Evolutionary conservation across 1,139 yeast genomes (phyloP), one percentile per base, ranked within the genome.

Genomic region (Pichia sp.): DNA sequence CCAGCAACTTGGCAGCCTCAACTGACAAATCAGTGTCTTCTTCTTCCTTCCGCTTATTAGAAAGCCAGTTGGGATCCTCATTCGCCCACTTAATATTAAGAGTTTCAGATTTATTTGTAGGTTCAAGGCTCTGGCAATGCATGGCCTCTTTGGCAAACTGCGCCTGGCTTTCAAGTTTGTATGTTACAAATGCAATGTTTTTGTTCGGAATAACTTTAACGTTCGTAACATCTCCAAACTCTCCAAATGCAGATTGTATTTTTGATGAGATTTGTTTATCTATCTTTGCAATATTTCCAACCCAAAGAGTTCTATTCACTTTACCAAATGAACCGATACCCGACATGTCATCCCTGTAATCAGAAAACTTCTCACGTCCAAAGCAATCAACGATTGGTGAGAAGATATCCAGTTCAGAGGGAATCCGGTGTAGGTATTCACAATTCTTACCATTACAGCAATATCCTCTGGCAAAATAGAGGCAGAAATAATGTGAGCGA

Each of bases 61-160:
- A 83, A 4, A 64, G 67, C 0, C 93, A 93, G 53, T 80, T 82
- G 0, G 95, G 94, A 57, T 85, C 96, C 42, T 82, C 91, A 44
- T 76, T 79, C 0, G 97, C 95, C 97, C 97, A 91, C 47, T 88
- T 71, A 2, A 89, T 75, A 48, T 71, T 72, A 40, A 89, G 58
- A 0, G 84, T 69, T 46, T 71, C 74, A 35, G 58, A 54, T 28
- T 58, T 63, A 38, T 75, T 70, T 9, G 72, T 78, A 11, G 58
- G 52, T 20, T 65, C 67, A 23, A 89, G 61, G 5, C 84, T 71
- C 57, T 91, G 97, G 42, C 79, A 78, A 34, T 80, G 75, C 95
- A 88, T 84, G 3, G 95, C 95, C 58, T 88, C 97, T 55, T 85
- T 84, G 1, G 95, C 96, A 67, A 89, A 89, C 59, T 89, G 96